A percentile compares a stretch with the other conserved stretches of the same genome.
Evolutionary conservation across 441 rosid species (phyloP).

Genomic region (Isatis lusitanica): DNA sequence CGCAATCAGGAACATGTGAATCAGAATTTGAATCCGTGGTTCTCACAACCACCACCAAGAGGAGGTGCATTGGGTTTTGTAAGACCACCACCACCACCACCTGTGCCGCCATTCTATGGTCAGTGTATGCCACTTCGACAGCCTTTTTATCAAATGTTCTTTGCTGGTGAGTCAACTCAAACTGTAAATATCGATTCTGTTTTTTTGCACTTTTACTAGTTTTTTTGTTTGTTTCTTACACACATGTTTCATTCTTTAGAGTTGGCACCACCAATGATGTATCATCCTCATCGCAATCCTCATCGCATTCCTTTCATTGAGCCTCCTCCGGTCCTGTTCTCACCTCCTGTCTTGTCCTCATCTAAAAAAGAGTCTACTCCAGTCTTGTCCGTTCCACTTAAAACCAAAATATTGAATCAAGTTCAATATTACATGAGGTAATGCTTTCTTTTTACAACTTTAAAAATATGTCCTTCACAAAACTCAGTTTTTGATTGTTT

Average conservation of each 20-base stretch:
- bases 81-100: constrained; percentile 42
- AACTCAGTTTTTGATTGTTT: no score
- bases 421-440: neutral
- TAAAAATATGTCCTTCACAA: neutral
- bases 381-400: constrained; percentile 41
- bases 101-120: neutral
- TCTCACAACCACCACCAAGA: constrained; percentile 51
- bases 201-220: neutral
- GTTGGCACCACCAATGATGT: constrained; percentile 33
- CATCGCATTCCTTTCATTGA: constrained; percentile 27
- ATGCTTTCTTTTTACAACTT: neutral
- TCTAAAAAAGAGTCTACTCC: constrained; percentile 36
- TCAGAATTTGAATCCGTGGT: constrained; percentile 53
- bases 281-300: neutral
- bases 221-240: constrained; percentile 1
- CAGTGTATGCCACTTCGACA: neutral
- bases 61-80: constrained; percentile 40
- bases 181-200: neutral
- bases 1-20: constrained; percentile 56
- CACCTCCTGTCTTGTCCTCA: constrained; percentile 22
- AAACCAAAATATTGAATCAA: constrained; percentile 34
- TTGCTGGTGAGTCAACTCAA: neutral
- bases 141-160: neutral
- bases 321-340: constrained; percentile 26
- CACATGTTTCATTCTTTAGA: constrained; percentile 37